Evolutionary conservation across 805 yeast species (phyloP).

Genomic region (Sungouiella blattae): DNA sequence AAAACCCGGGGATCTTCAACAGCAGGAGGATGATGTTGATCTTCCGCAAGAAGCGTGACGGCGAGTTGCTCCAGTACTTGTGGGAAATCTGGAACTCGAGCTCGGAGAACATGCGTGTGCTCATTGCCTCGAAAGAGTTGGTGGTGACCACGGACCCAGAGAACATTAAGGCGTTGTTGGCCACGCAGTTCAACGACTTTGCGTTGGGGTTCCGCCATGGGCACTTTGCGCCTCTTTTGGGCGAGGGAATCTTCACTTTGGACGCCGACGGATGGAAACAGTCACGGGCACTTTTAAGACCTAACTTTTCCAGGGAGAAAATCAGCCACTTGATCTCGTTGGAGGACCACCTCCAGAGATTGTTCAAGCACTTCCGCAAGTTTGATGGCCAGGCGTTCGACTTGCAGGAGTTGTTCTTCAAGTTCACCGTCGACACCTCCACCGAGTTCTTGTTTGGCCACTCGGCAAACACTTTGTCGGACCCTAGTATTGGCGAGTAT

Average conservation of each 20-base stretch:
- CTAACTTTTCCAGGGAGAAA: constrained; percentile 38
- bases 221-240: constrained; percentile 30
- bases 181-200: constrained; percentile 37
- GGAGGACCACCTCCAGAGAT: constrained; percentile 28
- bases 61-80: constrained; percentile 6
- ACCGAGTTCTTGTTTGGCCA: constrained; percentile 15
- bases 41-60: constrained; percentile 4
- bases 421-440: constrained; percentile 13
- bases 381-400: constrained; percentile 10
- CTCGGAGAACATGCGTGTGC: constrained; percentile 7
- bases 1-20: background rate
- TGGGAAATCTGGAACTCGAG: constrained; percentile 7
- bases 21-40: background rate
- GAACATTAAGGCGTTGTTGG: constrained; percentile 34
- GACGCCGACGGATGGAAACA: constrained; percentile 40
- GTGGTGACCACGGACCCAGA: constrained; percentile 31
- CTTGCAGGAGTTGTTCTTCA: constrained; percentile 13
- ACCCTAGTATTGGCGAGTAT: constrained; percentile 3
- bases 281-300: constrained; percentile 34
- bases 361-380: constrained; percentile 21
- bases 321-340: constrained; percentile 32
- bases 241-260: constrained; percentile 37
- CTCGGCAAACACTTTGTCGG: constrained; percentile 6
- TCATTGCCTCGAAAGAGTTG: constrained; percentile 2
- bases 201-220: constrained; percentile 30